Evolutionary conservation across 2,329 filamentous ascomycete genomes (phyloP), one percentile per base, ranked within the genome.

Genomic region (Alternaria sp.): DNA sequence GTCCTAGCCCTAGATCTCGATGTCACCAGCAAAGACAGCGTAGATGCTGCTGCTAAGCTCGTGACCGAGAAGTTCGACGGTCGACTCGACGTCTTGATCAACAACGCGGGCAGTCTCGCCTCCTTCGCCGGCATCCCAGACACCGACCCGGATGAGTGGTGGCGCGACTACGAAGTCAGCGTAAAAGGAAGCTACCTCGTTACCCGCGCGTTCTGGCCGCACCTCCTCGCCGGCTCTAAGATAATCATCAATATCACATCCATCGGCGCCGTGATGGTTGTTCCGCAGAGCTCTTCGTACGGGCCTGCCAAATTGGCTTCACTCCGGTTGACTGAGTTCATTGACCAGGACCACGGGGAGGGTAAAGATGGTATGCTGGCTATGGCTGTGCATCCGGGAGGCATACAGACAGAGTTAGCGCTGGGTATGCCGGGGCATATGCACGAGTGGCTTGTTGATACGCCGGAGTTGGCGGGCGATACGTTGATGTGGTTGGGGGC

Each of bases 301-400:
- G 80, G 82, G 57, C 77, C 78, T 0, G 79, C 77, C 19, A 88
- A 88, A 68, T 76, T 86, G 25, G 86, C 85, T 4, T 64, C 86
- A 13, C 67, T 83, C 10, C 79, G 85, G 6, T 79, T 88, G 25
- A 84, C 82, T 0, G 86, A 88, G 68, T 83, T 81, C 61, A 62
- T 86, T 9, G 76, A 80, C 46, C 74, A 74, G 0, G 86, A 87
- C 15, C 62, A 78, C 47, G 67, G 68, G 1, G 36, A 57, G 12
- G 57, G 59, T 0, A 66, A 60, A 1, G 60, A 74, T 15, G 73
- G 67, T 10, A 60, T 77, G 2, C 21, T 72, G 4, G 69, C 64
- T 12, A 64, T 68, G 49, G 60, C 61, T 0, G 60, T 77, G 6
- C 74, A 78, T 59, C 74, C 75, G 1, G 76, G 75, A 1, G 66